These are phyloP conservation scores for Corynascus novoguineensis DNA, from an alignment of 495 filamentous ascomycete species.

Conservation along the genomic window DNA sequence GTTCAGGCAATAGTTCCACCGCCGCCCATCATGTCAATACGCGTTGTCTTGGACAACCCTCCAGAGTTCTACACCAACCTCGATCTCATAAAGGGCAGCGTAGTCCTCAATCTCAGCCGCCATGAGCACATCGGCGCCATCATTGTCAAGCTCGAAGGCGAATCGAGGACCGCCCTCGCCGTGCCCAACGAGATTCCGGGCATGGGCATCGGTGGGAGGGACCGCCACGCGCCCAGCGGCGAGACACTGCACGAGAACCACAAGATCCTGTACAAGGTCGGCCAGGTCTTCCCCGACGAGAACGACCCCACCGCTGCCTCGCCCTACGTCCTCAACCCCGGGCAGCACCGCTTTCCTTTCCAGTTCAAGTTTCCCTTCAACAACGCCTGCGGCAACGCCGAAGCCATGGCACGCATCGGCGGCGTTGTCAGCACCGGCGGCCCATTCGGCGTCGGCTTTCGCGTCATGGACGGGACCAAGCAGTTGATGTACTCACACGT, in stretches of 20 bases:
- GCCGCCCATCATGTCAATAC: conserved; percentile 71
- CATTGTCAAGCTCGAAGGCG: conserved; percentile 90
- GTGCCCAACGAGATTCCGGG: conserved; percentile 24
- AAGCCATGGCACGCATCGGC: conserved; percentile 41
- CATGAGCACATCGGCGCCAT: conserved; percentile 69
- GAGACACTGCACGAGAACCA: conserved; percentile 46
- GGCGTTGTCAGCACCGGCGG: conserved; percentile 39
- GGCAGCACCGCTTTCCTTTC: conserved; percentile 85
- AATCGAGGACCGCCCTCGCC: conserved; percentile 59
- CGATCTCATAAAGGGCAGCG: conserved; percentile 63
- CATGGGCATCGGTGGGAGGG: conserved; percentile 21
- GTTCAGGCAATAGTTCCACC: too few species aligned
- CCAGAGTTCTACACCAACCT: conserved; percentile 83
- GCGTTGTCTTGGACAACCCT: conserved; percentile 67
- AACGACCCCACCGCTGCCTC: conserved; percentile 56
- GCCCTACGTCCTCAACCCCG: conserved; percentile 63
- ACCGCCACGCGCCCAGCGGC: conserved; percentile 29
- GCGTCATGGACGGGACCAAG: conserved; percentile 47
- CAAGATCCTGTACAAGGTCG: conserved; percentile 63
- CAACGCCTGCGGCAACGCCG: conserved; percentile 64
- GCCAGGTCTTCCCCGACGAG: conserved; percentile 70
- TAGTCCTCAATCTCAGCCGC: conserved; percentile 58
- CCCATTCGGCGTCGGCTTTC: conserved; percentile 39
- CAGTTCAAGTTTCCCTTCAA: conserved; percentile 92
- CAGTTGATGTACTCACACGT: conserved; percentile 60